A percentile compares a stretch with the other conserved stretches of the same genome.
phyloP scores from a whole-genome alignment of 2,329 filamentous ascomycete species.

The Penicillium rolfsii region DNA sequence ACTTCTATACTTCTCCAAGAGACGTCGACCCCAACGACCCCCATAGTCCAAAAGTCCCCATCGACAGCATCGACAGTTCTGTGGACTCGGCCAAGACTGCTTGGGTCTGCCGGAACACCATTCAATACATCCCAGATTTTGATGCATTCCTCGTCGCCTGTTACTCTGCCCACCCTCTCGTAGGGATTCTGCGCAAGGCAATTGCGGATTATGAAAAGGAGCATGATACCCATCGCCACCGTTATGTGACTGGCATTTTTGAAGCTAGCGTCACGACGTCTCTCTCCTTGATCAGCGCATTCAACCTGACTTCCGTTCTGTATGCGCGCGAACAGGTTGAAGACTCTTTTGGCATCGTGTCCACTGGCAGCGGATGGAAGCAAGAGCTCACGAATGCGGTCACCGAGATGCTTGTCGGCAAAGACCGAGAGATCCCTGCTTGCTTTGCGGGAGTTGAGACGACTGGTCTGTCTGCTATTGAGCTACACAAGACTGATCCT shows the following conservation, averaged over 20 bases:
- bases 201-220: conserved; percentile 34
- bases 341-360: conserved; percentile 78
- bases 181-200: conserved; percentile 60
- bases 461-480: conserved; percentile 76
- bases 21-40: conserved; percentile 38
- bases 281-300: conserved; percentile 57
- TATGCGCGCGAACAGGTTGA: conserved; percentile 43
- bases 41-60: conserved; percentile 49
- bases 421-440: conserved; percentile 37
- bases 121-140: conserved; percentile 52
- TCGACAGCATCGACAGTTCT: conserved; percentile 77
- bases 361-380: conserved; percentile 85
- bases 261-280: conserved; percentile 75
- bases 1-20: conserved; percentile 46
- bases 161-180: conserved; percentile 82
- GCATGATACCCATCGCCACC: conserved; percentile 36
- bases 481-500: conserved; percentile 71
- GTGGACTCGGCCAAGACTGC: conserved; percentile 68
- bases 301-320: conserved; percentile 31
- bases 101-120: conserved; percentile 61
- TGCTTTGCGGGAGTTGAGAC: conserved; percentile 80
- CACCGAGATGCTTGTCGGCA: conserved; percentile 61
- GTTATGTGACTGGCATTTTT: conserved; percentile 79
- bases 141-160: conserved; percentile 86
- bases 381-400: conserved; percentile 70